A percentile compares a stretch with the other conserved stretches of the same genome.
Evolutionary conservation across 2,329 filamentous ascomycete genomes (phyloP).

Genomic region (Waltergamsia citrina): DNA sequence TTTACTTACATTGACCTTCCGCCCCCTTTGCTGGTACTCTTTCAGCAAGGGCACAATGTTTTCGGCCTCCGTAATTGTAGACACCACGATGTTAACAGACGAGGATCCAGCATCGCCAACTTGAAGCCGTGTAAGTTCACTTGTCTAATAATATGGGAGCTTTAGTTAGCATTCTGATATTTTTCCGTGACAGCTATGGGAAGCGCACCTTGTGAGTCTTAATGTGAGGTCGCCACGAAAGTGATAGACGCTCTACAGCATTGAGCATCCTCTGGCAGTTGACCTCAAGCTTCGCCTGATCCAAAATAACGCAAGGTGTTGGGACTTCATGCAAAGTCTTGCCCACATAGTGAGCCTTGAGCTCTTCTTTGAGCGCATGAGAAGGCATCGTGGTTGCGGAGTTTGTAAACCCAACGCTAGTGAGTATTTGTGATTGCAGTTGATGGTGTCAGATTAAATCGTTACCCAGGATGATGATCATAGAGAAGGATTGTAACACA

Average conservation of each 20-base stretch:
- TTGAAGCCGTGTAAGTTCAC: conserved; percentile 42
- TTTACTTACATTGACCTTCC: conserved; percentile 44
- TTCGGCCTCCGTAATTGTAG: conserved; percentile 63
- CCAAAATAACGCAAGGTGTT: conserved; percentile 57
- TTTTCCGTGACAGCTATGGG: not conserved
- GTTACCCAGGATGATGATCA: no score
- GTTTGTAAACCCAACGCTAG: no score
- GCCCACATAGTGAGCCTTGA: conserved; percentile 38
- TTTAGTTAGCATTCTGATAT: no score
- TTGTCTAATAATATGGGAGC: conserved; percentile 36
- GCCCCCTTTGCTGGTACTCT: conserved; percentile 41
- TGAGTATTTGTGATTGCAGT: no score
- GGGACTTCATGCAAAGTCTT: conserved; percentile 47
- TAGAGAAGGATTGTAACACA: no score
- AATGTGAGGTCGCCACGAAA: conserved; percentile 64
- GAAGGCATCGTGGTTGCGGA: not conserved
- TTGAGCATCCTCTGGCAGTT: conserved; percentile 65
- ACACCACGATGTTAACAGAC: conserved; percentile 52
- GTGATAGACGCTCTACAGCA: conserved; percentile 43
- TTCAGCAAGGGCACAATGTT: conserved; percentile 48
- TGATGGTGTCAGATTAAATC: no score
- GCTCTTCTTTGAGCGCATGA: not conserved
- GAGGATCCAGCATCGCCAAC: not conserved
- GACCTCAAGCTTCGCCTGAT: conserved; percentile 50
- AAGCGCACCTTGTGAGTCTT: conserved; percentile 67